Evolutionary conservation across 257 asterid genomes (phyloP).

Genomic region (Gardenia jasminoides): DNA sequence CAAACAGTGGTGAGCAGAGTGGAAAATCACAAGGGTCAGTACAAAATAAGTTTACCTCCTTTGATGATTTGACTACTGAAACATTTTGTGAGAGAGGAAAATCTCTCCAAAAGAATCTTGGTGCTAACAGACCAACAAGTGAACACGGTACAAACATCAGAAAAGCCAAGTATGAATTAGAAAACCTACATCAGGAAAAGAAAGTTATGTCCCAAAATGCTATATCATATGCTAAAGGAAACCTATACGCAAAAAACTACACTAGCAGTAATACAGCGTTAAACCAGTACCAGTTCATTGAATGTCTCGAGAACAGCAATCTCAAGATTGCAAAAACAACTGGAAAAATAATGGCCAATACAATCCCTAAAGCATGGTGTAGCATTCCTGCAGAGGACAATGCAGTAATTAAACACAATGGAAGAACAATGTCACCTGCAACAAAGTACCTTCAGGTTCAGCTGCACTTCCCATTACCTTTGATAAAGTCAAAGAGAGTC

Average conservation of each 20-base stretch:
- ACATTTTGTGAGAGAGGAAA: slow-evolving; percentile 71
- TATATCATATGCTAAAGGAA: neutral
- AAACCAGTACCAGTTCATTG: slow-evolving; percentile 82
- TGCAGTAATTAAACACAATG: slow-evolving; percentile 14
- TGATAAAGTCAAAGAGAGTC: slow-evolving; percentile 59
- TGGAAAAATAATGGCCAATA: slow-evolving; percentile 70
- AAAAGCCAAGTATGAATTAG: slow-evolving; percentile 75
- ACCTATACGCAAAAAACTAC: neutral
- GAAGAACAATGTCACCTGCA: neutral
- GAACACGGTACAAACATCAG: slow-evolving; percentile 90
- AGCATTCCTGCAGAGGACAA: slow-evolving; percentile 60
- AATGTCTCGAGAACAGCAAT: slow-evolving; percentile 58
- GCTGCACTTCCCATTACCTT: slow-evolving; percentile 52
- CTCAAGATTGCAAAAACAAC: slow-evolving; percentile 61
- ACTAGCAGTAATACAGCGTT: neutral
- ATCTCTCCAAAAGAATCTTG: slow-evolving; percentile 59
- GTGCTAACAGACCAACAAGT: slow-evolving; percentile 74
- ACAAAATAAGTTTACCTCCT: slow-evolving; percentile 55
- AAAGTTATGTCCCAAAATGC: slow-evolving; percentile 2
- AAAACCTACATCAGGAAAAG: slow-evolving; percentile 57
- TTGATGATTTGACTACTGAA: slow-evolving; percentile 42
- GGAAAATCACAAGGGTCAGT: neutral
- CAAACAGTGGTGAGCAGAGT: neutral
- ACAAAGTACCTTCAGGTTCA: neutral
- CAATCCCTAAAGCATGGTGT: slow-evolving; percentile 64